phyloP scores from a whole-genome alignment of 805 yeast genomes.

The Brettanomyces bruxellensis region DNA sequence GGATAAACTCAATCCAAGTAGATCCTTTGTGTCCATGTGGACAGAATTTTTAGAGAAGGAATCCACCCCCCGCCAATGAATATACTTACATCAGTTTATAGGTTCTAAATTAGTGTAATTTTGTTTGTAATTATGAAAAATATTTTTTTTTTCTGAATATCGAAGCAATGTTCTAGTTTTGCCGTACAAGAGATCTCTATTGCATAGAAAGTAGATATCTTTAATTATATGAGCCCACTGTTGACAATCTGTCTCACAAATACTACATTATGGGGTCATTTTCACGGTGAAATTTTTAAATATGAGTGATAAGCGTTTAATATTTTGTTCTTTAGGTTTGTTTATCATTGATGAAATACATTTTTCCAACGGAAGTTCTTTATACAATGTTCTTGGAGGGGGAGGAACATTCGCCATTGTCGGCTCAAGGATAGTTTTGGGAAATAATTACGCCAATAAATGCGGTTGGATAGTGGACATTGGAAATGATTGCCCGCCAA shows the following conservation, averaged over 20 bases:
- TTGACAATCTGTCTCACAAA: too few relatives aligned
- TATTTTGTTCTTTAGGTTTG: constrained; percentile 74
- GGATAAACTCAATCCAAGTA: constrained; percentile 19
- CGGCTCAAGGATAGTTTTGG: constrained; percentile 57
- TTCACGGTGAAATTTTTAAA: neutral
- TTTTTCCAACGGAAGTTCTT: constrained; percentile 31
- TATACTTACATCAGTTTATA: neutral
- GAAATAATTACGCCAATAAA: constrained; percentile 22
- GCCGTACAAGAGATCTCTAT: too few relatives aligned
- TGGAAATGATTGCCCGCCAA: constrained; percentile 67
- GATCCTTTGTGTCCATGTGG: constrained; percentile 62
- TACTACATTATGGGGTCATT: neutral
- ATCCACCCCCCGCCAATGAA: constrained; percentile 27
- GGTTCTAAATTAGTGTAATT: neutral
- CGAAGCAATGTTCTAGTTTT: too few relatives aligned
- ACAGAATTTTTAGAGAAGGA: constrained; percentile 73
- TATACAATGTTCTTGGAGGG: constrained; percentile 67
- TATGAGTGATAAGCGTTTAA: neutral
- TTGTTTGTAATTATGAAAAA: neutral
- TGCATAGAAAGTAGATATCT: too few relatives aligned
- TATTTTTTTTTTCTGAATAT: too few relatives aligned
- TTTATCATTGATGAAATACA: constrained; percentile 83
- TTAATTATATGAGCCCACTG: too few relatives aligned
- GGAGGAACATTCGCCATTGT: constrained; percentile 78
- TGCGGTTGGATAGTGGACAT: constrained; percentile 70